A percentile compares a stretch with the other conserved stretches of the same genome.
Conservation (phyloP, 352 stramenopile genomes). For the Phytophthora capsici region DNA sequence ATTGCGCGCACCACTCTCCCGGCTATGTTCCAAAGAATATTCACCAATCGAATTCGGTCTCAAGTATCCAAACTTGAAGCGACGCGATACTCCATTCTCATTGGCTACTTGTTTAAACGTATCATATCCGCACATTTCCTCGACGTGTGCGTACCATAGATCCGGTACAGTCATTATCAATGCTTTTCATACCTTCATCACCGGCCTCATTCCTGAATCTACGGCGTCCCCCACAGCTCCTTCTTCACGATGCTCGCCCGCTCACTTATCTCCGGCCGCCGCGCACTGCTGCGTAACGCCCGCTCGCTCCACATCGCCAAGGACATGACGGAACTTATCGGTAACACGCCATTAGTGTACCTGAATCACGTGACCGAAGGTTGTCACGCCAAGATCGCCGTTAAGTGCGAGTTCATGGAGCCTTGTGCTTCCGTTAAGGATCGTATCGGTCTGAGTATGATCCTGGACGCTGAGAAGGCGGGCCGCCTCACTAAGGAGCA, state of each 20-base stretch:
- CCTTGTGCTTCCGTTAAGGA: conserved; percentile 89
- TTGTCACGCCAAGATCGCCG: conserved; percentile 83
- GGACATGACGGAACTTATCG: conserved; percentile 95
- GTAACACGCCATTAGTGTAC: conserved; percentile 95
- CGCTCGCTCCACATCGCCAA: conserved; percentile 89
- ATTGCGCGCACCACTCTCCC: conserved; percentile 5
- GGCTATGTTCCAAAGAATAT: conserved; percentile 3
- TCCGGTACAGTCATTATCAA: neutral
- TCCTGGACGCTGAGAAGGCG: conserved; percentile 75
- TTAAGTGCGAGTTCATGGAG: conserved; percentile 92
- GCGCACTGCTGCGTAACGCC: conserved; percentile 33
- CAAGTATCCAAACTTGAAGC: neutral
- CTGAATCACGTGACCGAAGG: conserved; percentile 86
- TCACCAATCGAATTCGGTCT: conserved; percentile 16
- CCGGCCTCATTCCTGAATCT: conserved; percentile 26
- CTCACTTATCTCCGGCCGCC: conserved; percentile 24
- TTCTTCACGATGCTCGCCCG: conserved; percentile 31
- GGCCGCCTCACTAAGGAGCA: conserved; percentile 75
- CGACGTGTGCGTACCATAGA: conserved; percentile 8
- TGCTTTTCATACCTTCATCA: neutral
- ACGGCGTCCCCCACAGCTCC: conserved; percentile 2
- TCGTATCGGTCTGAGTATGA: conserved; percentile 89
- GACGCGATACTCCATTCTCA: neutral
- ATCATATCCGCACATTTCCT: conserved; percentile 1
- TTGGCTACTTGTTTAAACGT: neutral